Evolutionary conservation across 176 grass and related monocot species (phyloP), one percentile per base, ranked within the genome.

Genomic region (Dendrocalamus sinicus): DNA sequence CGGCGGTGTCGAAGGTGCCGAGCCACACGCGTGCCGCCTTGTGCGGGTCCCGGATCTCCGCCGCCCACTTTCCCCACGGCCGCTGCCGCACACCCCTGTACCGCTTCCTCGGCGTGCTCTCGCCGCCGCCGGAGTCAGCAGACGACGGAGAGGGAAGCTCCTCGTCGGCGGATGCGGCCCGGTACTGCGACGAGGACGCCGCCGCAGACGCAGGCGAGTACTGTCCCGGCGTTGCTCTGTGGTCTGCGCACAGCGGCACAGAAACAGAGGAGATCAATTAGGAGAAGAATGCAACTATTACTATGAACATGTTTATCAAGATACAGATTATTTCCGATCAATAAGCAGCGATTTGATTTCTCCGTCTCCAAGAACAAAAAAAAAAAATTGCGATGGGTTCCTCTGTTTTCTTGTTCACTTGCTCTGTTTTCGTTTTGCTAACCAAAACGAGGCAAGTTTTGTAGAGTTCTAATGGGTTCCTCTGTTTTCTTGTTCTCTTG

Each of bases 51-150:
- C 95, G 78, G 53, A 97, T 97, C 89, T 97, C 95, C 70, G 95
- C 95, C 22, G 95, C 92, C 92, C 94, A 97, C 85, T 94, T 97
- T 16, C 94, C 94, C 94, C 94, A 97, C 17, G 94, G 94, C n/a
- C 94, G 90, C 53, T 94, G 94, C 66, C 94, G 90, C 43, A 97
- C 94, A 5, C 94, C 94, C 19, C 92, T 79, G 75, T 92, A 97
- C 16, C 94, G 86, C 77, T 82, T 90, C 76, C 90, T 76, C 85
- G 61, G 57, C 73, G 79, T 47, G 81, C 35, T 79, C 86, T 26
- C 81, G 69, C 51, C 86, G 57, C 20, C 22, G 12, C 67, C 22
- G 5, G 40, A 5, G 4, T 51, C 88, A 2, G 62, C 9, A 7
- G 83, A 84, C 46, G 83, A 78, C 6, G 88, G 77, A 0, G 85